Evolutionary conservation across 2,329 filamentous ascomycete genomes (phyloP).

Genomic region (Alternaria viburni): DNA sequence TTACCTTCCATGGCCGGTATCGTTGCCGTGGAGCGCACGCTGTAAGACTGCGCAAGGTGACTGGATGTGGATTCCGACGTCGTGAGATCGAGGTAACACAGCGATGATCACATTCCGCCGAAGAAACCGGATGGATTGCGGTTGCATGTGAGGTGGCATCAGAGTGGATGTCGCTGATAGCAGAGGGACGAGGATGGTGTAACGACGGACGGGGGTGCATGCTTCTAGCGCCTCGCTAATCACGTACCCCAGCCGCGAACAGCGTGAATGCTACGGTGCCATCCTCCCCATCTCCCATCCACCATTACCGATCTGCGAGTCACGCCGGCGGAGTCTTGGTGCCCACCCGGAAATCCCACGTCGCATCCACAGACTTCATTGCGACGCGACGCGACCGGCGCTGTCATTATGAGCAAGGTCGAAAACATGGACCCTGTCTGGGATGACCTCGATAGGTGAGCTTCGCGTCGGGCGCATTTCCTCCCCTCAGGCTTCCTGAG

Average conservation of each 20-base stretch:
- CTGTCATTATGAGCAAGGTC: conserved; percentile 60
- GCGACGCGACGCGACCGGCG: conserved; percentile 45
- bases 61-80: conserved; percentile 6
- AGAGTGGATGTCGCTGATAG: conserved; percentile 30
- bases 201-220: conserved; percentile 24
- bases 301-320: conserved; percentile 42
- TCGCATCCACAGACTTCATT: conserved; percentile 22
- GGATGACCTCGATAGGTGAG: conserved; percentile 79
- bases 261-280: conserved; percentile 45
- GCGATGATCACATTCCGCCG: conserved; percentile 18
- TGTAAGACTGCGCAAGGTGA: conserved; percentile 17
- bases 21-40: conserved; percentile 25
- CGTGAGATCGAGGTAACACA: conserved; percentile 36
- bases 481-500: conserved; percentile 22
- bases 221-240: conserved; percentile 30
- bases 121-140: conserved; percentile 16
- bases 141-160: conserved; percentile 42
- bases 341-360: conserved; percentile 30
- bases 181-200: conserved; percentile 22
- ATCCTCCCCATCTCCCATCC: conserved; percentile 37
- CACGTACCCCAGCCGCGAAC: conserved; percentile 23
- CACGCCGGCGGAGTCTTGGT: conserved; percentile 40
- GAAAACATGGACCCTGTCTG: conserved; percentile 61
- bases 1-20: conserved; percentile 15
- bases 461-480: conserved; percentile 20